A percentile compares a stretch with the other conserved stretches of the same genome.
Conservation (phyloP, 164 flowering plant species). For the Vitis riparia region DNA sequence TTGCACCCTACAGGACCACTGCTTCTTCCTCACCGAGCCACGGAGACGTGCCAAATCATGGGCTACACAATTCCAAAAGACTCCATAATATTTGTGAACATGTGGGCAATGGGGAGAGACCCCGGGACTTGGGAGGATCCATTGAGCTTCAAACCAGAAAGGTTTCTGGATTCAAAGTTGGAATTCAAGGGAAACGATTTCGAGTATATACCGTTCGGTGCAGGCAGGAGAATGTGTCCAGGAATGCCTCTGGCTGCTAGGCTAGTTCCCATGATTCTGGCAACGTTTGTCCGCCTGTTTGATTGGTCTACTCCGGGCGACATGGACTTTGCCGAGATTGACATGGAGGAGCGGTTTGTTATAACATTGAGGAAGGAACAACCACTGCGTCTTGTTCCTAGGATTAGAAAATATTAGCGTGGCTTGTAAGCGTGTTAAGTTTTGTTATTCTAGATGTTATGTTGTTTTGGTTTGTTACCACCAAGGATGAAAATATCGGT, state of each 20-base stretch:
- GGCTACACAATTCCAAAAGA: constrained; percentile 17
- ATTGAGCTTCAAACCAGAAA: constrained; percentile 10
- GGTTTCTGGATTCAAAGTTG: constrained; percentile 14
- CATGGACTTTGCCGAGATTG: constrained; percentile 7
- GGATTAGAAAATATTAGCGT: no score
- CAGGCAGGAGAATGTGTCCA: constrained; percentile 24
- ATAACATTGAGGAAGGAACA: no score
- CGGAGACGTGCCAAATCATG: neutral
- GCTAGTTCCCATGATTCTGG: constrained; percentile 19
- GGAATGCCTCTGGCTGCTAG: constrained; percentile 23
- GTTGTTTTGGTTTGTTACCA: no score
- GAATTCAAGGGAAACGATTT: constrained; percentile 19
- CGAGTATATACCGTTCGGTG: constrained; percentile 27
- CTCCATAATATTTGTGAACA: constrained; percentile 14
- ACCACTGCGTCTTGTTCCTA: no score
- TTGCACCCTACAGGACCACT: constrained; percentile 29
- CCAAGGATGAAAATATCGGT: no score
- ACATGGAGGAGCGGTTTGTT: constrained; percentile 17
- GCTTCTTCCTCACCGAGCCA: constrained; percentile 19
- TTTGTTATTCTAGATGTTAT: no score
- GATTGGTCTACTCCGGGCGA: constrained; percentile 19
- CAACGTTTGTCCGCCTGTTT: constrained; percentile 13
- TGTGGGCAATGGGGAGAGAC: constrained; percentile 22
- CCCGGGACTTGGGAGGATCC: constrained; percentile 19
- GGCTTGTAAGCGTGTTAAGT: no score